phyloP scores from a whole-genome alignment of 2,329 filamentous ascomycete genomes.

The Lasiodiplodia sp. region DNA sequence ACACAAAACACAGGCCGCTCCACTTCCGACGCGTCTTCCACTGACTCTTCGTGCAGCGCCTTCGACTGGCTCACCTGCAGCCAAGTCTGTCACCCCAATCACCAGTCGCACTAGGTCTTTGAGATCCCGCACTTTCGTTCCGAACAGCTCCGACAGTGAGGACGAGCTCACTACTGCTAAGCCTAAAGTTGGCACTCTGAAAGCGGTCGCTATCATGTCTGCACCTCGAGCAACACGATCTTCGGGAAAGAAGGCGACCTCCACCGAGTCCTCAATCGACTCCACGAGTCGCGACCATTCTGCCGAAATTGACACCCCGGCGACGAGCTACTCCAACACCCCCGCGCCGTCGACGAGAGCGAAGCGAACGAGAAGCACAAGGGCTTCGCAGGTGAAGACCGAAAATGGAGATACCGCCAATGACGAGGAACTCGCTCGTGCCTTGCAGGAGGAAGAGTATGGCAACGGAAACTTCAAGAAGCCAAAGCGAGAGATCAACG shows the following conservation, averaged over 20 bases:
- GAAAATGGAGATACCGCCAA: conserved; percentile 42
- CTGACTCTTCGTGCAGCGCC: background rate
- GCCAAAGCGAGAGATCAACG: conserved; percentile 37
- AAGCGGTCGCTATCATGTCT: conserved; percentile 44
- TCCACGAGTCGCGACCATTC: conserved; percentile 43
- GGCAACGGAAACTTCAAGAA: conserved; percentile 47
- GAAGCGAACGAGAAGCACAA: conserved; percentile 38
- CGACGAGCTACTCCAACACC: conserved; percentile 65
- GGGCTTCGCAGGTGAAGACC: conserved; percentile 34
- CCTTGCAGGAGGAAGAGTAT: conserved; percentile 65
- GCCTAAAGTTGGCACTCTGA: conserved; percentile 34
- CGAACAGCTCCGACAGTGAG: conserved; percentile 45
- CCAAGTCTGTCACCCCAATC: background rate
- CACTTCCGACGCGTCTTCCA: background rate
- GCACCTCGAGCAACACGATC: conserved; percentile 2
- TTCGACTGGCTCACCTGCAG: background rate
- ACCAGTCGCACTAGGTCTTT: background rate
- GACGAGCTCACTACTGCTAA: conserved; percentile 1
- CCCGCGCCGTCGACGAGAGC: conserved; percentile 53
- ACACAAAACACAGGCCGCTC: background rate
- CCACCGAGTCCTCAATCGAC: conserved; percentile 22
- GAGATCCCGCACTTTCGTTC: conserved; percentile 37
- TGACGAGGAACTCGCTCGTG: conserved; percentile 63
- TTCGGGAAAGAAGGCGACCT: conserved; percentile 32
- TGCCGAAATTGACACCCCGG: conserved; percentile 66